These are phyloP conservation scores for Cynanchum wilfordii DNA, from an alignment of 257 asterid genomes.

Conservation along the genomic window DNA sequence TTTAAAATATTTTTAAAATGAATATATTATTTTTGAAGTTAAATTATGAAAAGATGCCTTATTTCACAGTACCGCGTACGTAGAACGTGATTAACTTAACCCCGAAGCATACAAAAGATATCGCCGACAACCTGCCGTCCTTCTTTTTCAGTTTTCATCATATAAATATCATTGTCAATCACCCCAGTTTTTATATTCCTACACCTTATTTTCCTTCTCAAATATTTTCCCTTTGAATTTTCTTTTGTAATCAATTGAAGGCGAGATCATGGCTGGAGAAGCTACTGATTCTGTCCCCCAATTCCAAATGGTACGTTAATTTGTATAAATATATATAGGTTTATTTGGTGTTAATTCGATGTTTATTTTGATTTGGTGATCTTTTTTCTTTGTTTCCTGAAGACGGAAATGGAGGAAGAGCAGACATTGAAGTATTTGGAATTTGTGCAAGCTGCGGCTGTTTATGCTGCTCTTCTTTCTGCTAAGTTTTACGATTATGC, in stretches of 20 bases:
- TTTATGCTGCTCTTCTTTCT: slow-evolving; percentile 52
- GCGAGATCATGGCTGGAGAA: background rate
- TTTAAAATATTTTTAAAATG: too few species aligned
- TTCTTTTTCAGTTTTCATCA: background rate
- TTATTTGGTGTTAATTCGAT: background rate
- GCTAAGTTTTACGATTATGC: slow-evolving; percentile 63
- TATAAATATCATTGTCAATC: background rate
- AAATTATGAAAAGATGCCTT: too few species aligned
- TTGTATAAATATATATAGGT: background rate
- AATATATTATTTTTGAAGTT: too few species aligned
- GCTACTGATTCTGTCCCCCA: slow-evolving; percentile 16
- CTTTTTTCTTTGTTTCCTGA: background rate
- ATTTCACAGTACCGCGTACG: background rate
- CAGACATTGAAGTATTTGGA: slow-evolving; percentile 63
- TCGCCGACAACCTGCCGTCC: background rate
- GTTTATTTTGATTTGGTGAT: background rate
- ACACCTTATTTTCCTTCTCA: too few species aligned
- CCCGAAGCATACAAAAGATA: background rate
- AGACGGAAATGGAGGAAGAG: slow-evolving; percentile 50
- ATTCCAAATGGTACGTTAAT: slow-evolving; percentile 22
- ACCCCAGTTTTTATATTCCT: background rate
- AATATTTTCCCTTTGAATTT: background rate
- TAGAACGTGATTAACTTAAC: background rate
- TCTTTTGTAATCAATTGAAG: background rate
- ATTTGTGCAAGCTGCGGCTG: slow-evolving; percentile 59